Evolutionary conservation across 2,329 filamentous ascomycete species (phyloP), one percentile per base, ranked within the genome.

Genomic region (Curvularia sp.): DNA sequence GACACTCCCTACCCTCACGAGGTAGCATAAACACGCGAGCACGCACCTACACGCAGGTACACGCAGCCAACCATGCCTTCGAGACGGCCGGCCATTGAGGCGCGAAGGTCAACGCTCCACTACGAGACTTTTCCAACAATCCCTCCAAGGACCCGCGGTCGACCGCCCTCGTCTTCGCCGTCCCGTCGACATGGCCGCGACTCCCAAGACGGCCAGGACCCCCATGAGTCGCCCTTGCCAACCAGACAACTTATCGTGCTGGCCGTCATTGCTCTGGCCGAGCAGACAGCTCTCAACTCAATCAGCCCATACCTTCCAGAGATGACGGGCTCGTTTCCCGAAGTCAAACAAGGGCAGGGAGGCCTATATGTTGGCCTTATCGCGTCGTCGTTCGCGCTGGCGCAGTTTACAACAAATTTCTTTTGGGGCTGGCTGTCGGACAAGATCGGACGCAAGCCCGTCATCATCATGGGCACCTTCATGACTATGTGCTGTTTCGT

Each of bases 251-350:
- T 99, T 60, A 84, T 88, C 5, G 86, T 98, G 12, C 82, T 99
- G 32, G 94, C 94, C 1, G 80, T 97, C 64, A 91, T 99, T 59
- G 93, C 93, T 6, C 83, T 99, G 21, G 90, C 91, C 53, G 95
- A 99, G 75, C 95, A 99, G 81, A 98, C 94, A 0, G 95, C 95
- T 0, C 85, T 99, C 73, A 99, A 99, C 77, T 97, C 93, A 21
- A 97, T 99, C 71, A 91, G 90, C 10, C 95, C 95, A 1, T 99
- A 99, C 77, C 86, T 99, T 1, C 95, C 95, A 0, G 87, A 93
- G 68, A 98, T 99, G 94, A 89, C 93, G 1, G 86, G 87, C 21
- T 88, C 87, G 1, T 98, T 98, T 74, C 90, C 92, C 1, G 91
- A 91, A 61, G 89, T 97, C 19, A 84, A 89, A 19, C 78, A 84